These are phyloP conservation scores for Elasticomyces elasticus DNA, from an alignment of 495 filamentous ascomycete species.

Conservation along the genomic window DNA sequence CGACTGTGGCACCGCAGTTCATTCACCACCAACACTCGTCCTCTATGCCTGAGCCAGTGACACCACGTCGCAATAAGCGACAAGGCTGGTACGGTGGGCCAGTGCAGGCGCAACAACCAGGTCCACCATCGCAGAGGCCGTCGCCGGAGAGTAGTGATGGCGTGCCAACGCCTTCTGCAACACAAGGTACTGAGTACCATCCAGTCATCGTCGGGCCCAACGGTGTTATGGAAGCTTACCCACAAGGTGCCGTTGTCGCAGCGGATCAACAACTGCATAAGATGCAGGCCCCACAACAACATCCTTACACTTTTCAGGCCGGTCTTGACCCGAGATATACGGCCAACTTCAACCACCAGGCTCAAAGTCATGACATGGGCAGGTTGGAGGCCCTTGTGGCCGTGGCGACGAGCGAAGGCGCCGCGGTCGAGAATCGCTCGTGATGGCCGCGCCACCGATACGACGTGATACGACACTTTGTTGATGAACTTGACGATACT, in stretches of 20 bases:
- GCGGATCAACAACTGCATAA: not conserved
- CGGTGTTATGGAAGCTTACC: constrained; percentile 48
- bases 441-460: not conserved
- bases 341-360: constrained; percentile 20
- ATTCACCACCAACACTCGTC: constrained; percentile 14
- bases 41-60: constrained; percentile 33
- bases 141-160: constrained; percentile 65
- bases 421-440: constrained; percentile 30
- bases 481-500: not conserved
- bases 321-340: constrained; percentile 26
- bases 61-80: constrained; percentile 51
- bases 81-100: constrained; percentile 63
- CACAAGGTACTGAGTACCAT: constrained; percentile 48
- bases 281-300: not conserved
- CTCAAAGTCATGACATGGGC: constrained; percentile 46
- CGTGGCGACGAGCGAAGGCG: constrained; percentile 75
- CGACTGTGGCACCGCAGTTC: constrained; percentile 7
- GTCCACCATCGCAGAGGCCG: constrained; percentile 40
- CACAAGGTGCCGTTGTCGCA: constrained; percentile 28
- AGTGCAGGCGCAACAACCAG: constrained; percentile 21
- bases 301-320: constrained; percentile 24
- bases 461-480: not conserved
- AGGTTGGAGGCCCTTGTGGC: constrained; percentile 78
- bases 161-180: constrained; percentile 54
- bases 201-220: constrained; percentile 57